Evolutionary conservation across 2,329 filamentous ascomycete species (phyloP).

Genomic region (Phoma herbarum): DNA sequence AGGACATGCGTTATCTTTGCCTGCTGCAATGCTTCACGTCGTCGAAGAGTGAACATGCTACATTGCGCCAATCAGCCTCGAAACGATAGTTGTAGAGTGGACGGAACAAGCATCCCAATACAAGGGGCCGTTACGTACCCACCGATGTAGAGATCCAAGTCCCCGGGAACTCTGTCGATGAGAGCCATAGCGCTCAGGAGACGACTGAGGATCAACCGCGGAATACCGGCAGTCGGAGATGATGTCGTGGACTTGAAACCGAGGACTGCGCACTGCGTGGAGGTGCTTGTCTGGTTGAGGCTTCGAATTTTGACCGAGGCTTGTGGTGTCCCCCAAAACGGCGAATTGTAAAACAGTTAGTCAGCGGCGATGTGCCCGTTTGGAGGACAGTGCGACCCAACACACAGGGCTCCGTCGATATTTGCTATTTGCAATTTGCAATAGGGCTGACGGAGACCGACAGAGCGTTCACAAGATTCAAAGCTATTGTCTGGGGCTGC

Average conservation of each 20-base stretch:
- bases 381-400: conserved; percentile 20
- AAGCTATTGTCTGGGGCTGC: conserved; percentile 6
- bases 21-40: conserved; percentile 73
- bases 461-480: conserved; percentile 10
- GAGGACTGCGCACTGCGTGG: conserved; percentile 26
- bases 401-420: conserved; percentile 3
- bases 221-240: conserved; percentile 33
- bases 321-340: conserved; percentile 12
- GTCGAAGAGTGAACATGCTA: conserved; percentile 82
- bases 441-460: conserved; percentile 21
- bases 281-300: conserved; percentile 26
- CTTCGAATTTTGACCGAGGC: conserved; percentile 40
- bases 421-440: conserved; percentile 14
- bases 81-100: conserved; percentile 22
- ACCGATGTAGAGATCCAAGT: conserved; percentile 78
- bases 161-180: conserved; percentile 73
- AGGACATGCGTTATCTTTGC: conserved; percentile 88
- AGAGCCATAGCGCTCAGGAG: conserved; percentile 59
- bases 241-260: conserved; percentile 26
- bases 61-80: conserved; percentile 37
- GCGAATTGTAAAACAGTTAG: conserved; percentile 24
- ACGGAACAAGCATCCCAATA: conserved; percentile 29
- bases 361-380: conserved; percentile 22
- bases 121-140: conserved; percentile 65
- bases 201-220: conserved; percentile 18